phyloP scores from a whole-genome alignment of 169 alveolate genomes.

The Theileria parva region DNA sequence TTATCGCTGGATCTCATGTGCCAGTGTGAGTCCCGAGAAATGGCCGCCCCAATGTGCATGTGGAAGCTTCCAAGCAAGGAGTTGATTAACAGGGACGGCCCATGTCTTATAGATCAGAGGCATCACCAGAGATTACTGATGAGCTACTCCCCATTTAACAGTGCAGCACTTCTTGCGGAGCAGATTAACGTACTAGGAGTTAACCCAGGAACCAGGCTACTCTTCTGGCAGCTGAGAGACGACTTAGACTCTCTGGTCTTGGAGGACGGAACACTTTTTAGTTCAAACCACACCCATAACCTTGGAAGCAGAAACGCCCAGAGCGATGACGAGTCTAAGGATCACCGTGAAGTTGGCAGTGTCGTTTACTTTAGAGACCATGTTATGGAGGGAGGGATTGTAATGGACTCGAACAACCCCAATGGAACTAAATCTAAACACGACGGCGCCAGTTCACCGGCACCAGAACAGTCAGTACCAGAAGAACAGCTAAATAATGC shows the following conservation, averaged over 20 bases:
- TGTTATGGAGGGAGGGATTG: neutral
- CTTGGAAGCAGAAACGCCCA: conserved; percentile 12
- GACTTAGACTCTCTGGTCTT: conserved; percentile 79
- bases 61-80: conserved; percentile 88
- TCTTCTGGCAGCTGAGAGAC: conserved; percentile 84
- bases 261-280: conserved; percentile 73
- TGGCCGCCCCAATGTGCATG: conserved; percentile 84
- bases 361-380: neutral
- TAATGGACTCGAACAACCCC: neutral
- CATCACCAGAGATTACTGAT: conserved; percentile 85
- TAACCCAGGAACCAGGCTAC: conserved; percentile 81
- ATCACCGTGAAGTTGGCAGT: conserved; percentile 25
- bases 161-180: conserved; percentile 84
- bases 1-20: conserved; percentile 80
- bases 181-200: conserved; percentile 85
- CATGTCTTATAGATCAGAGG: conserved; percentile 82
- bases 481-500: neutral
- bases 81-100: conserved; percentile 80
- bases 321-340: conserved; percentile 6
- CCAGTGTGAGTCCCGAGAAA: conserved; percentile 77
- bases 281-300: conserved; percentile 47
- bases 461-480: neutral
- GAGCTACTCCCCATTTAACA: conserved; percentile 86
- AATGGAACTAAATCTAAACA: neutral
- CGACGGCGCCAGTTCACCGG: neutral